Base-by-base conservation (phyloP, 2,329 filamentous ascomycete species). In the Pleurostoma richardsiae region DNA sequence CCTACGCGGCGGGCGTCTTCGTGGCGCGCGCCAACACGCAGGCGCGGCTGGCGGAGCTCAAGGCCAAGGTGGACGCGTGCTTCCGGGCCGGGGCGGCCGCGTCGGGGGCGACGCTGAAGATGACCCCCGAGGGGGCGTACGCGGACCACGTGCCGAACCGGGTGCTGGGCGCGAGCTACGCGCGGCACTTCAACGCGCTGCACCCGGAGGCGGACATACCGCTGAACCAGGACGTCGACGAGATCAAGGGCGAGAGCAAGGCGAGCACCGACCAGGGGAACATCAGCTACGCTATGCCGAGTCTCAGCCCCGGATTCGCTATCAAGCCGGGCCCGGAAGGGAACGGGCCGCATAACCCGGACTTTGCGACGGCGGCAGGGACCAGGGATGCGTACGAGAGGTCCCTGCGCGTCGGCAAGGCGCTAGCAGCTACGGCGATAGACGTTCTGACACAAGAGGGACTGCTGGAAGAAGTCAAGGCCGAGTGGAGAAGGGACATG, bases 231-330 rank as follows among this genome's bases (percentile, higher is more conserved):
- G 68, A 72, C 3, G 42, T 70, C 5, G 73, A 75, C 47, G 60
- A 68, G 44, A 58, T 68, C 7, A 55, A 59, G 4, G 71, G 71
- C 1, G 56, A 62, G 28, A 73, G 70, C n/a, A 70, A 67, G 54
- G 78, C 79, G 4, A 79, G 75, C 52, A 81, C 77, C 0, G 80
- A 83, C 55, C 77, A 82, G 61, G 80, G 80, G 0, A 71, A 83
- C 50, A 60, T 83, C 45, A 80, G 74, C 52, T 74, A 82, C 54
- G 74, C 68, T 1, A 70, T 82, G 66, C 80, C 79, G 38, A 77
- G 73, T 45, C 57, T 83, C 36, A 76, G 69, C 46, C 65, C 70
- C 1, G 71, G 72, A 5, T 82, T 81, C 54, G 66, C 67, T 29
- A 79, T 82, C 48, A 64, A 62, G 11, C 69, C 76, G 3, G 70